A percentile compares a stretch with the other conserved stretches of the same genome.
Evolutionary conservation across 768 basidiomycete species (phyloP).

Genomic region (Russula dissimulans): DNA sequence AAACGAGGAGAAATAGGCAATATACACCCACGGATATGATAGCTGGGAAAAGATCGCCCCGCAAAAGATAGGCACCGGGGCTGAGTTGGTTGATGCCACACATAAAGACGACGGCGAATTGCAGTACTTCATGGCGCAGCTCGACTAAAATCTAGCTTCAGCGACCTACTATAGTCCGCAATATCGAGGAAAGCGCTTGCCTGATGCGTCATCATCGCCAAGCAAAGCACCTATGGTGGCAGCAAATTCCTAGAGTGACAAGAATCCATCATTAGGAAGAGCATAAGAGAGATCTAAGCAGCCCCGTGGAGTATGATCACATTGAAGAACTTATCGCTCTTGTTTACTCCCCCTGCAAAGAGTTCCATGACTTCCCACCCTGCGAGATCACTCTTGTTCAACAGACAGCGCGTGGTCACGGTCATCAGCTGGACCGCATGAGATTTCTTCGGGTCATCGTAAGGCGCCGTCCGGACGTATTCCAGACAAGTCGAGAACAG

Average conservation of each 20-base stretch:
- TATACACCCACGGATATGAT: constrained; percentile 36
- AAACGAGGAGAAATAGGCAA: background rate
- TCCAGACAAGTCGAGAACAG: constrained; percentile 41
- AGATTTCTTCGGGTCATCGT: constrained; percentile 29
- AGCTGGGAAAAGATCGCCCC: constrained; percentile 50
- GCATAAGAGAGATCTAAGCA: background rate
- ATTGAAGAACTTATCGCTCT: constrained; percentile 52
- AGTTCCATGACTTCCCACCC: constrained; percentile 72
- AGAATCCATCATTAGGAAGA: background rate
- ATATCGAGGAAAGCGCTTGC: constrained; percentile 24
- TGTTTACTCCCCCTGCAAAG: constrained; percentile 48
- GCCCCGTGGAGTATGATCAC: constrained; percentile 25
- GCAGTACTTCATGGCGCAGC: constrained; percentile 45
- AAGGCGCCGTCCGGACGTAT: constrained; percentile 29
- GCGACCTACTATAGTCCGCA: background rate
- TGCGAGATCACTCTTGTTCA: constrained; percentile 44
- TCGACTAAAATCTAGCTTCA: constrained; percentile 30
- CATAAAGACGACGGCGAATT: constrained; percentile 48
- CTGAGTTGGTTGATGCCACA: constrained; percentile 55
- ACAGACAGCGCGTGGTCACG: constrained; percentile 37
- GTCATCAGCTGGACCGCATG: constrained; percentile 47
- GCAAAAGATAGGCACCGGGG: constrained; percentile 62
- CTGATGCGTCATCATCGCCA: constrained; percentile 36
- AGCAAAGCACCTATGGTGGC: constrained; percentile 39
- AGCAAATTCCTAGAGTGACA: constrained; percentile 37